Percentiles rank a stretch among this genome's conserved stretches.
These are phyloP conservation scores for Candida mattraensis DNA, from an alignment of 805 yeast genomes.

Conservation along the genomic window DNA sequence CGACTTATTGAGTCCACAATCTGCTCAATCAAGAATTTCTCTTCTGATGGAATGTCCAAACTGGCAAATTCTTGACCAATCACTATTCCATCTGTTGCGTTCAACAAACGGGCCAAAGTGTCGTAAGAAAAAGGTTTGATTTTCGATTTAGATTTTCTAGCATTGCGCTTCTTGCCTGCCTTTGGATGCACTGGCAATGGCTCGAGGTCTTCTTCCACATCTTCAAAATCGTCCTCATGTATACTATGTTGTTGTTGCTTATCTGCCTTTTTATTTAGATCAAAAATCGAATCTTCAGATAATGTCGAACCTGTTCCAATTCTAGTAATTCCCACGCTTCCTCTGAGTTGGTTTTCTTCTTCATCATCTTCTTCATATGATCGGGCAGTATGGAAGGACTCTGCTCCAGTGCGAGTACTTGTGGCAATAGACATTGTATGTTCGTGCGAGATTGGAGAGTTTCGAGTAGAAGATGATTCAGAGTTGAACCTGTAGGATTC, in stretches of 20 bases:
- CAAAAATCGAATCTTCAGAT: slow-evolving; percentile 21
- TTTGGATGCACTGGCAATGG: background rate
- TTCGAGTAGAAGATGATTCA: background rate
- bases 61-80: slow-evolving; percentile 72
- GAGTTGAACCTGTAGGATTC: background rate
- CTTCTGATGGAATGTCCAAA: slow-evolving; percentile 71
- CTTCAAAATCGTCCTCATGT: slow-evolving; percentile 22
- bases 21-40: slow-evolving; percentile 77
- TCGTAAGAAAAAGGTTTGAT: slow-evolving; percentile 37
- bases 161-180: slow-evolving; percentile 10
- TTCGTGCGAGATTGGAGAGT: slow-evolving; percentile 9
- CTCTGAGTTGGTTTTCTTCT: slow-evolving; percentile 5
- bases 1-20: slow-evolving; percentile 83
- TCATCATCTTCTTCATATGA: slow-evolving; percentile 7
- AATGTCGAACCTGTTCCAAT: slow-evolving; percentile 14
- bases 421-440: slow-evolving; percentile 14
- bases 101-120: slow-evolving; percentile 50
- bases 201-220: slow-evolving; percentile 15
- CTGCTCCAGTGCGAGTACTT: slow-evolving; percentile 22
- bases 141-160: slow-evolving; percentile 24
- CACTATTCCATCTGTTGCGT: slow-evolving; percentile 59
- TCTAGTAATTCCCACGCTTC: slow-evolving; percentile 6
- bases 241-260: slow-evolving; percentile 2
- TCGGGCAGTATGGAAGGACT: slow-evolving; percentile 28
- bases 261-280: slow-evolving; percentile 4